phyloP scores from a whole-genome alignment of 352 stramenopile species.

The Phytophthora chlamydospora region DNA sequence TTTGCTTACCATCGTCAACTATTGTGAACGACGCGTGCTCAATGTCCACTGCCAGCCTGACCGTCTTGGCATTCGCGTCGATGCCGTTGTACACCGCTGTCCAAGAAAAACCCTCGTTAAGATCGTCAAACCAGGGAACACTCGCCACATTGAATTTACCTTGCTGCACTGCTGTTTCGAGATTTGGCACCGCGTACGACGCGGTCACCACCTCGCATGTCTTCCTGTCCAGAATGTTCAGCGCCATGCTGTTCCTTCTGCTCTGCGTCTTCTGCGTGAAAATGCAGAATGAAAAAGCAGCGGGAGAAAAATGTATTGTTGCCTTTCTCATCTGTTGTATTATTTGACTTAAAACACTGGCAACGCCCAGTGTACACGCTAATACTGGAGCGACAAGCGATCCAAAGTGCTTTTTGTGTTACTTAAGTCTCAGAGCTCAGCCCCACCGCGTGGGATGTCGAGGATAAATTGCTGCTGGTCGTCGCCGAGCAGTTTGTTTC shows the following conservation, averaged over 20 bases:
- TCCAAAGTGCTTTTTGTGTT: too few relatives aligned
- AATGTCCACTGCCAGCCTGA: slow-evolving; percentile 55
- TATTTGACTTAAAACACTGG: too few relatives aligned
- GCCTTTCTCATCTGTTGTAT: slow-evolving; percentile 30
- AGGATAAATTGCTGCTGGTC: slow-evolving; percentile 11
- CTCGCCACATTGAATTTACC: slow-evolving; percentile 32
- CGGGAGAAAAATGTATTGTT: not conserved
- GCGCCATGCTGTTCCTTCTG: slow-evolving; percentile 19
- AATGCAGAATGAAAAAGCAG: slow-evolving; percentile 16
- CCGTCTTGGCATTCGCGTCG: slow-evolving; percentile 57
- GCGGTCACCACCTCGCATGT: slow-evolving; percentile 57
- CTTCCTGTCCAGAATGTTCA: slow-evolving; percentile 40
- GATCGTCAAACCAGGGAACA: not conserved
- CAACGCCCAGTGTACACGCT: too few relatives aligned
- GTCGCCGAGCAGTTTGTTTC: slow-evolving; percentile 22
- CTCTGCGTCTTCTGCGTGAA: slow-evolving; percentile 4
- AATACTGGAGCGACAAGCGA: too few relatives aligned
- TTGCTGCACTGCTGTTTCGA: slow-evolving; percentile 71
- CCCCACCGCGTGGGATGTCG: slow-evolving; percentile 7
- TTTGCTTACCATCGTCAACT: slow-evolving; percentile 67
- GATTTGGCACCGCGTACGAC: slow-evolving; percentile 62
- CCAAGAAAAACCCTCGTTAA: not conserved
- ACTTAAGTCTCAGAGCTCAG: slow-evolving; percentile 1
- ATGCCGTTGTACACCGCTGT: slow-evolving; percentile 80
- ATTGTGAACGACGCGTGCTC: slow-evolving; percentile 59